Evolutionary conservation across 1,284 basidiomycete genomes (phyloP), one percentile per base, ranked within the genome.

Genomic region (Trichosporon faecale): DNA sequence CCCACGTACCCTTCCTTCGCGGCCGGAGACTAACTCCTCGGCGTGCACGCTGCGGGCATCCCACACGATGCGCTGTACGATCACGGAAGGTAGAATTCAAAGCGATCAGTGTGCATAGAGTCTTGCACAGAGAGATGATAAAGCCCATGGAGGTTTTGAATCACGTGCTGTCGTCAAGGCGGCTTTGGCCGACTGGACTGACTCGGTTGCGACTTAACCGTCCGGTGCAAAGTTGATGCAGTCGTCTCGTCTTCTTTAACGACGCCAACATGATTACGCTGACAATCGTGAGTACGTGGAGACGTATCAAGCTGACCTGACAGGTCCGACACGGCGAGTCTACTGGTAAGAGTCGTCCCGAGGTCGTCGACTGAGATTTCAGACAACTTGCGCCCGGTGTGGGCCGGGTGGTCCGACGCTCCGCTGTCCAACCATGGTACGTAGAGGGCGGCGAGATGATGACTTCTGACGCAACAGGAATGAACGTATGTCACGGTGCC

Each of bases 391-490:
- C 82, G 80, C 67, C 74, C 82, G 5, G 74, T 84, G 29, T 95
- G 93, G 93, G 92, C 93, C 29, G 94, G 94, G 11, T 93, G 91
- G 88, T 87, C 87, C 71, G 92, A 96, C 82, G 89, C 93, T 1
- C 89, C 91, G 0, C 86, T 95, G 4, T 91, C 91, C 18, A 90
- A 90, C 74, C 91, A 94, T 80, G 94, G 93, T 91, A 77, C 80
- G 86, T 83, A n/a, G 29, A 7, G 18, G 9, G 23, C 12, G 33
- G 33, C n/a, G n/a, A n/a, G n/a, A 8, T 21, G 3, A 31, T 16
- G 69, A 64, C 25, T 23, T 37, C 60, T 74, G 66, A 33, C 29
- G 4, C 55, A 8, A 35, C 29, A 91, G 90, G 90, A 40, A 89
- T 90, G 86, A 88, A 88, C 76, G 90, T 89, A 80, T 81, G 76